Evolutionary conservation across 345 rosid species (phyloP), one percentile per base, ranked within the genome.

Genomic region (Ailanthus altissimus): DNA sequence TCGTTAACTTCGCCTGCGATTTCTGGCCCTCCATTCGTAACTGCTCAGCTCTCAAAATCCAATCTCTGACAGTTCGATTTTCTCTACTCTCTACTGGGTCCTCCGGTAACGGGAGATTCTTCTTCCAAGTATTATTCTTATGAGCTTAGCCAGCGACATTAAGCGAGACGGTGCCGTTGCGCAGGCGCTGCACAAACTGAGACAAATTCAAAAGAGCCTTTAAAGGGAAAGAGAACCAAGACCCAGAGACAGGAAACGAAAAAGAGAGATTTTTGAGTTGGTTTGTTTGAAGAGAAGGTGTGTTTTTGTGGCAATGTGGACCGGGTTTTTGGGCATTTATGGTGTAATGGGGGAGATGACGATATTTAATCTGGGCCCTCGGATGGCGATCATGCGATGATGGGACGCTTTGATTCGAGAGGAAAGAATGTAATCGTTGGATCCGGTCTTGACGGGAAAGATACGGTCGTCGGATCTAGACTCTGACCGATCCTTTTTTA

Each of bases 1-100:
- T 81, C 69, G 97, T 90, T 0, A 93, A 91, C 92, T 88, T 88
- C 64, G 85, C 72, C 80, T 88, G 92, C 81, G 88, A 76, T 80
- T 84, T 89, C 72, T 81, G 84, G 57, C 88, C 88, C 53, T 92
- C 97, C 98, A 90, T 91, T 16, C 46, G 65, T 15, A 42, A 32
- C 51, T 28, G 3, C 38, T 32, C 2, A 32, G 38, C 38, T 32
- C 3, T 3, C 38, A 32, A 32, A 32, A 32, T 64, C 72, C 68
- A 63, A 67, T 60, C 70, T 60, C 68, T n/a, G 51, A 25, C 78
- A 81, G 80, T 72, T 65, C 16, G 81, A 78, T 26, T 69, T 20
- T 32, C 13, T 59, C 57, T 70, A 45, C 43, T 40, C 28, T 51
- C 74, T 46, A 72, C 66, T 81, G 74, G 32, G 40, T 53, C 74